Evolutionary conservation across 2,329 filamentous ascomycete species (phyloP).

Genomic region (Aspergillus ochraceus): DNA sequence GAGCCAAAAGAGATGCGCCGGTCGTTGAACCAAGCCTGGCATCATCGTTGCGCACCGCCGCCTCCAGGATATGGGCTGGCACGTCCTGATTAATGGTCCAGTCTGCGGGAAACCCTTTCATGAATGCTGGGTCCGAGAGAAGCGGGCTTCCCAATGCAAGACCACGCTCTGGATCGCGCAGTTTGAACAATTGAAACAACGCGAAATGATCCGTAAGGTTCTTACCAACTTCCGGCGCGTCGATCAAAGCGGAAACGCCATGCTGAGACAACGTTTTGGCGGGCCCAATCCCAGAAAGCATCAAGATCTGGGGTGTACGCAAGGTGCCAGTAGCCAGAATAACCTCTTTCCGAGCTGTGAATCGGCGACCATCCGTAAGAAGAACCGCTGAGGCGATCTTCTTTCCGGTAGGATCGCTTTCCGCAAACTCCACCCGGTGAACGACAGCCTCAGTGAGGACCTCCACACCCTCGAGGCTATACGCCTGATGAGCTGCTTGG

Average conservation of each 20-base stretch:
- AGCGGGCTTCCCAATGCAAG: constrained; percentile 3
- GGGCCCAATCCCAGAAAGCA: background rate
- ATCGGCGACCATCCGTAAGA: background rate
- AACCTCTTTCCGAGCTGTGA: background rate
- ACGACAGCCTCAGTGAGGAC: background rate
- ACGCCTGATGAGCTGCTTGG: background rate
- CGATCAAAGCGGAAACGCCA: background rate
- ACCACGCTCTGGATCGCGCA: constrained; percentile 3
- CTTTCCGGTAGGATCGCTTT: background rate
- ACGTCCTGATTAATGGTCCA: background rate
- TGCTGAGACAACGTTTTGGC: background rate
- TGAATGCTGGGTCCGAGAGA: background rate
- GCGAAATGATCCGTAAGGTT: constrained; percentile 10
- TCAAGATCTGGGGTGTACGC: constrained; percentile 1
- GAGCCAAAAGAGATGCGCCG: background rate
- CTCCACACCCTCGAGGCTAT: background rate
- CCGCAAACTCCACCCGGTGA: background rate
- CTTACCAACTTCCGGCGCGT: constrained; percentile 2
- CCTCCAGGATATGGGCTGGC: background rate
- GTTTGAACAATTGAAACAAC: constrained; percentile 6
- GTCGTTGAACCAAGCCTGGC: background rate
- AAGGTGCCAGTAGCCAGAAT: background rate
- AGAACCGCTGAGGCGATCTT: background rate
- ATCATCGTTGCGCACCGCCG: background rate
- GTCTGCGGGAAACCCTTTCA: background rate